Conservation (phyloP, 2,329 filamentous ascomycete genomes). For the Septoria linicola region DNA sequence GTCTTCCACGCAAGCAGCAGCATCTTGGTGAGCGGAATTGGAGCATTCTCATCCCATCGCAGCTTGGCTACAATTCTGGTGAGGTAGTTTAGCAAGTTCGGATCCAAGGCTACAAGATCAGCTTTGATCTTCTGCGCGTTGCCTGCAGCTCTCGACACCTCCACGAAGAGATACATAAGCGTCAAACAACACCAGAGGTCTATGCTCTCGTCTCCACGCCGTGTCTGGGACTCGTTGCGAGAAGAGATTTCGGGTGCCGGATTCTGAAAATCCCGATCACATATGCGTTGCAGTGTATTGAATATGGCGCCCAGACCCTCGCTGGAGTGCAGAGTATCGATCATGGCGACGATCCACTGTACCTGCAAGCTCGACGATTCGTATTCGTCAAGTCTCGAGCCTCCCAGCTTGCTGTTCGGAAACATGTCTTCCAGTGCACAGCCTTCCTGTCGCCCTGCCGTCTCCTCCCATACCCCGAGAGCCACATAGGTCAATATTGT, state of each 20-base stretch:
- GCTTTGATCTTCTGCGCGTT: conserved; percentile 32
- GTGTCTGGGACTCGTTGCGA: conserved; percentile 31
- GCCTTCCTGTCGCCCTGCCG: conserved; percentile 42
- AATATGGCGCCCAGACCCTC: conserved; percentile 44
- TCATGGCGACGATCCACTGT: conserved; percentile 47
- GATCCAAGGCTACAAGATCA: conserved; percentile 44
- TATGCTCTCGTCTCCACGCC: conserved; percentile 35
- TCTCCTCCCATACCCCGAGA: conserved; percentile 53
- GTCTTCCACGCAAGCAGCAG: conserved; percentile 89
- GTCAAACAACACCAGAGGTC: conserved; percentile 53
- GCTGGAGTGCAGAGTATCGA: conserved; percentile 43
- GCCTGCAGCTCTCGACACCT: conserved; percentile 42
- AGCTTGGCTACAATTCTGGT: conserved; percentile 57
- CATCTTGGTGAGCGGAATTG: conserved; percentile 54
- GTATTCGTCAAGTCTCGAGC: conserved; percentile 36
- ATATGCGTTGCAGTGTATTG: conserved; percentile 38
- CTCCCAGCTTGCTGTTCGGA: conserved; percentile 25
- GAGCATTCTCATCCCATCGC: conserved; percentile 59
- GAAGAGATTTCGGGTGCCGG: conserved; percentile 23
- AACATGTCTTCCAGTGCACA: conserved; percentile 31
- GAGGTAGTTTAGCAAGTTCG: conserved; percentile 69
- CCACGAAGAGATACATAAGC: conserved; percentile 51
- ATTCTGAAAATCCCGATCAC: conserved; percentile 33
- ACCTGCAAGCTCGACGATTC: conserved; percentile 44
- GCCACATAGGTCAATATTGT: conserved; percentile 49